A percentile compares a stretch with the other conserved stretches of the same genome.
Conservation (phyloP, 495 filamentous ascomycete species). For the Penicillium lagena region DNA sequence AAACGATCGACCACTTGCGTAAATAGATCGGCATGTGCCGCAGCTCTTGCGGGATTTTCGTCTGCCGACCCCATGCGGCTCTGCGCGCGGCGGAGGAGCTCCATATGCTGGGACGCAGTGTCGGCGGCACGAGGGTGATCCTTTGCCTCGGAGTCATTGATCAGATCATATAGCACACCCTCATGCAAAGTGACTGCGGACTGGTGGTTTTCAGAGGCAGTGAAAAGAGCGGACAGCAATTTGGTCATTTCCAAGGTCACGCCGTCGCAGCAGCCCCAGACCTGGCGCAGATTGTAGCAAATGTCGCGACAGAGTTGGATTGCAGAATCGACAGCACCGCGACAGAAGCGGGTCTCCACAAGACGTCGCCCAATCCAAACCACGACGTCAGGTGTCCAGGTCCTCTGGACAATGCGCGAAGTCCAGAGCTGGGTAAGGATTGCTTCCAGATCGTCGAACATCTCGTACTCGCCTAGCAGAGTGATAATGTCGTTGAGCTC, state of each 20-base stretch:
- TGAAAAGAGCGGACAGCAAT: slow-evolving; percentile 49
- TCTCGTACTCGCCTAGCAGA: slow-evolving; percentile 51
- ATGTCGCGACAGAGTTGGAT: slow-evolving; percentile 53
- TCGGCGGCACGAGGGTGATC: slow-evolving; percentile 25
- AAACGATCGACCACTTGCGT: slow-evolving; percentile 27
- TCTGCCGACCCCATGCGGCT: slow-evolving; percentile 19
- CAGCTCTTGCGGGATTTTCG: slow-evolving; percentile 11
- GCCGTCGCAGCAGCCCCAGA: slow-evolving; percentile 47
- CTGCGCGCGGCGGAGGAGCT: slow-evolving; percentile 43
- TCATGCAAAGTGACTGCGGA: slow-evolving; percentile 51
- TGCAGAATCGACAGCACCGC: slow-evolving; percentile 33
- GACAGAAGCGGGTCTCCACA: slow-evolving; percentile 50
- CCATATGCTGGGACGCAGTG: slow-evolving; percentile 40
- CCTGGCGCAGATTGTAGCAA: slow-evolving; percentile 57
- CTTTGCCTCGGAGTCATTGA: slow-evolving; percentile 37
- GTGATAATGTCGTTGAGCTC: slow-evolving; percentile 50
- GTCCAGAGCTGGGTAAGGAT: slow-evolving; percentile 55
- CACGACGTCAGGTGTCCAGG: slow-evolving; percentile 47
- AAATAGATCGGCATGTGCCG: slow-evolving; percentile 20
- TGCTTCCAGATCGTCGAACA: slow-evolving; percentile 52
- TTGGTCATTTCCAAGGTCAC: slow-evolving; percentile 50
- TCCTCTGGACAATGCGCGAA: slow-evolving; percentile 52
- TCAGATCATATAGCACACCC: slow-evolving; percentile 41
- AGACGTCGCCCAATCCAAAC: slow-evolving; percentile 51
- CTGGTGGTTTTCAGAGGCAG: slow-evolving; percentile 39